Evolutionary conservation across 306 rosid genomes (phyloP).

Genomic region (Mimosa bimucronata): DNA sequence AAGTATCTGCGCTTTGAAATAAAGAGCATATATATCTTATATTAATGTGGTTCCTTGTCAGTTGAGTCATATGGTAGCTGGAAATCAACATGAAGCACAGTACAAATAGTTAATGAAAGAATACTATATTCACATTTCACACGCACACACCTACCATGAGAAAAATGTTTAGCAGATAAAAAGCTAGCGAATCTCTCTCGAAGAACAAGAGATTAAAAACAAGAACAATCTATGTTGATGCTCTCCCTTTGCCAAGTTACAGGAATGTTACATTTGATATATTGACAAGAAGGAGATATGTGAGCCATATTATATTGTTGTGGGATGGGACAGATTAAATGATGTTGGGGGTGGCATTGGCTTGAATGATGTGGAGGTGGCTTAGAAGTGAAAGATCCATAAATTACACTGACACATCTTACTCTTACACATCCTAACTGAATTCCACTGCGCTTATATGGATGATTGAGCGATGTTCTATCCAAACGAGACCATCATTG

Average conservation of each 20-base stretch:
- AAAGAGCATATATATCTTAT: no score
- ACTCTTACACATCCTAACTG: conserved; percentile 40
- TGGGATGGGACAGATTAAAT: neutral
- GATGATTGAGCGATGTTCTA: neutral
- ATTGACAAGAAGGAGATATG: no score
- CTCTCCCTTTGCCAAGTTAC: neutral
- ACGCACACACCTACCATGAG: neutral
- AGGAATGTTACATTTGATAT: neutral
- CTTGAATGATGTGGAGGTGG: neutral
- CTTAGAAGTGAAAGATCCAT: neutral
- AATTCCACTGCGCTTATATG: conserved; percentile 40
- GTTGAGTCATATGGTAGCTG: neutral
- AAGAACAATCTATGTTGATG: neutral
- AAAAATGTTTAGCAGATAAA: neutral
- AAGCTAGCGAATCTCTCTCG: neutral
- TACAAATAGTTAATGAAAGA: no score
- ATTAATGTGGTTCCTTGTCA: no score
- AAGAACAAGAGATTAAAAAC: neutral
- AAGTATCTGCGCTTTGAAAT: no score
- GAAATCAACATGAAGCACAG: neutral
- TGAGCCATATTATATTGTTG: neutral
- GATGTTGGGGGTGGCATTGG: no score
- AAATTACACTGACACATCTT: neutral
- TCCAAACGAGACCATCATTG: neutral
- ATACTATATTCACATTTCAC: no score